Conservation (phyloP, 177 flowering plant species). For the Vitis hybrid region DNA sequence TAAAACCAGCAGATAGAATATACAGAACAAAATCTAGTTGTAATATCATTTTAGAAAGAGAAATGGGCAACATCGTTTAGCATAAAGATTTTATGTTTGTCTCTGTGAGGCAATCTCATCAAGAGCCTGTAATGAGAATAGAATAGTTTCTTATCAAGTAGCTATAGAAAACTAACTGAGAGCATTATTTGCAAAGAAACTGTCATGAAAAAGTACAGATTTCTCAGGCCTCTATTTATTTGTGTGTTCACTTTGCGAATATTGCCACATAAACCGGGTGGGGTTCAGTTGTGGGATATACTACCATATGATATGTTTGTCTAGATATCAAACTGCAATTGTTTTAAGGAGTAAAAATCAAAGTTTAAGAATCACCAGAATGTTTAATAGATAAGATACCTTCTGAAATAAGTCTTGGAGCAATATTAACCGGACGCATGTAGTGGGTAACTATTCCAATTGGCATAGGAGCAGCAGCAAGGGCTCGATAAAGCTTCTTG, state of each 20-base stretch:
- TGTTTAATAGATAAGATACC: slow-evolving; percentile 34
- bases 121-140: neutral
- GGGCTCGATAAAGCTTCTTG: slow-evolving; percentile 89
- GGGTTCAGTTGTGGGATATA: too few relatives aligned
- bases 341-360: too few relatives aligned
- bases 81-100: too few relatives aligned
- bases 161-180: neutral
- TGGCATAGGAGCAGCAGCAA: slow-evolving; percentile 83
- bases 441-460: slow-evolving; percentile 76
- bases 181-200: too few relatives aligned
- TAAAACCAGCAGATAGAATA: too few relatives aligned
- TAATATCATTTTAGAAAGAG: neutral
- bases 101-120: neutral
- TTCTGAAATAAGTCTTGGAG: slow-evolving; percentile 82
- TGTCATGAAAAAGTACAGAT: too few relatives aligned
- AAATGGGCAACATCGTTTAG: neutral
- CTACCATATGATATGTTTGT: too few relatives aligned
- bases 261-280: too few relatives aligned
- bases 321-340: too few relatives aligned
- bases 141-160: neutral
- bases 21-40: neutral
- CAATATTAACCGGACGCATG: slow-evolving; percentile 81
- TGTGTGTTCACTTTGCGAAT: too few relatives aligned
- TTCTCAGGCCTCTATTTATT: too few relatives aligned
- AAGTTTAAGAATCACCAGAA: neutral